Base-by-base conservation (phyloP, 345 rosid species). In the Populus davidiana region DNA sequence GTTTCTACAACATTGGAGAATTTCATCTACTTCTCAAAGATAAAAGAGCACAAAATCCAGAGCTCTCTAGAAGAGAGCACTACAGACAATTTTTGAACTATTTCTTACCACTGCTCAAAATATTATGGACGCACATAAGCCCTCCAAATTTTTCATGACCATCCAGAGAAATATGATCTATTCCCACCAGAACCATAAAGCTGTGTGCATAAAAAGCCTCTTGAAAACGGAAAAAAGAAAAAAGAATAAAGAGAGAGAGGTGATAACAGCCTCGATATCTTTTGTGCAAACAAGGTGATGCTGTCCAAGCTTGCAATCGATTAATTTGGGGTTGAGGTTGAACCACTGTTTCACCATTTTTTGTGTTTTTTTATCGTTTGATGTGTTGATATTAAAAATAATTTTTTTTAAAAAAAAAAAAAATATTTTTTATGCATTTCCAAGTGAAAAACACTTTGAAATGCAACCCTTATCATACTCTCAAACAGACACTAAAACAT, bases 81-180 rank as follows among this genome's bases (percentile, higher is more conserved):
- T 1, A 31, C n/a, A 31, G 69, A 33, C 5, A 59, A 59, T n/a
- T n/a, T 56, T 10, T 56, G 5, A 56, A n/a, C 63, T 56, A 56
- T 56, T 54, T 54, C 62, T 8, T 2, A 20, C 25, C 4, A 54
- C 62, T 21, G 12, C 62, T 54, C 13, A 54, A 54, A 17, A 6
- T 52, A 52, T 18, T 52, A 52, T 52, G 21, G 8, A 52, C n/a
- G 23, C 8, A 18, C 20, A 54, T 21, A 54, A n/a, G 17, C 44
- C 72, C 33, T 52, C 62, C 71, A 75, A 67, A 52, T 44, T 21
- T 67, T 75, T 75, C 43, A 12, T 16, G n/a, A 52, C 73, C 36
- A 59, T 54, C 20, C 31, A 35, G 21, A 7, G 49, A 25, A 18
- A 41, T 68, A 68, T 23, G 8, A 39, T 69, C 41, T 69, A 20